These are phyloP conservation scores for Ophiostoma ips DNA, from an alignment of 2,329 filamentous ascomycete genomes.

Conservation along the genomic window DNA sequence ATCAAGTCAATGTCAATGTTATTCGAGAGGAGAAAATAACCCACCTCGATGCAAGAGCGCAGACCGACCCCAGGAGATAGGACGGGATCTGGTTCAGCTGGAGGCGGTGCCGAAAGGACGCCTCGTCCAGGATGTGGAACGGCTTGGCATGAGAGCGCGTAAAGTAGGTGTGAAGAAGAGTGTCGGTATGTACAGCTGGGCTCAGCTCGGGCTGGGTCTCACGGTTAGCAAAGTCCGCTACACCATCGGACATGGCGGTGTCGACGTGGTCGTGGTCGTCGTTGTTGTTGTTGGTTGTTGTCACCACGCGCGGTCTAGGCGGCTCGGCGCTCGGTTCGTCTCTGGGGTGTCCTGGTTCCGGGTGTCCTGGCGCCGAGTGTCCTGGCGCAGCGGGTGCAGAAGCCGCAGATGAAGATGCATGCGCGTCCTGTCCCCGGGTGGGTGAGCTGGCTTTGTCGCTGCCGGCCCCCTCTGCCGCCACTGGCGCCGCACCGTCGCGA, in stretches of 20 bases:
- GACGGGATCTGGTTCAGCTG: constrained; percentile 51
- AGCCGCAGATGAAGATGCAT: not conserved
- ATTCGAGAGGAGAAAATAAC: constrained; percentile 6
- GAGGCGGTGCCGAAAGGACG: constrained; percentile 55
- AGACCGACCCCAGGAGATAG: constrained; percentile 42
- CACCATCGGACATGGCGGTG: not conserved
- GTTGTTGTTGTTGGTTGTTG: not conserved
- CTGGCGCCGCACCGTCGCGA: constrained; percentile 11
- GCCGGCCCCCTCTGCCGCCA: not conserved
- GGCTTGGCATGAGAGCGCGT: constrained; percentile 66
- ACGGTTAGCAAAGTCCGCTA: not conserved
- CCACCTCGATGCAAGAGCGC: constrained; percentile 49
- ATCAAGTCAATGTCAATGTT: not conserved
- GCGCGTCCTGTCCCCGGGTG: not conserved
- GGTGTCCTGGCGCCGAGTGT: not conserved
- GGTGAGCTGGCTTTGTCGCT: constrained; percentile 12
- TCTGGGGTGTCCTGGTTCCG: not conserved
- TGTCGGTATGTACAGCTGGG: constrained; percentile 39
- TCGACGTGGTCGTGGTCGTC: not conserved
- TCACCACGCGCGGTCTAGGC: not conserved
- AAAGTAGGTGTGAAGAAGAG: constrained; percentile 67
- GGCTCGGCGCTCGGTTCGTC: not conserved
- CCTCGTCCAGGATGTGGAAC: constrained; percentile 69
- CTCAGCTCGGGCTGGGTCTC: constrained; percentile 4
- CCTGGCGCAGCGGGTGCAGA: not conserved